Percentiles rank a stretch among this genome's conserved stretches.
phyloP scores from a whole-genome alignment of 1,284 basidiomycete species.

The Megacollybia platyphylla region DNA sequence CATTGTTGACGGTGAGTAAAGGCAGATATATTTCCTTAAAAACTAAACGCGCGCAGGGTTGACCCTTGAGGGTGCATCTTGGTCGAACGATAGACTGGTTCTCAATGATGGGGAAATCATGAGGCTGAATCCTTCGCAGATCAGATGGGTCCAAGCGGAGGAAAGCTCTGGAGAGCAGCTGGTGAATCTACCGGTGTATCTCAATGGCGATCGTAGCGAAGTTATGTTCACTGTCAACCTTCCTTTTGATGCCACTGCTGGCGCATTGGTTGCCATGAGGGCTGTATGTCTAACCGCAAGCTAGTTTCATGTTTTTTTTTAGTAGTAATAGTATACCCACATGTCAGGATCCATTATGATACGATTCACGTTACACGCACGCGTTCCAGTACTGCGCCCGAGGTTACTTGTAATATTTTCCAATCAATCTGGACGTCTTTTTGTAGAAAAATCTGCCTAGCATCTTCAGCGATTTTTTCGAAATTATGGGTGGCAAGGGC shows the following conservation, averaged over 20 bases:
- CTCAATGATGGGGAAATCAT: slow-evolving; percentile 78
- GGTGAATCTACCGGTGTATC: slow-evolving; percentile 83
- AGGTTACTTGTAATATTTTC: slow-evolving; percentile 58
- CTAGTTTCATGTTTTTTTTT: background rate
- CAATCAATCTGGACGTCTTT: slow-evolving; percentile 75
- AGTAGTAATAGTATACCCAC: background rate
- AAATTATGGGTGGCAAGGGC: slow-evolving; percentile 87
- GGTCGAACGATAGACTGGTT: slow-evolving; percentile 51
- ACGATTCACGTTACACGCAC: background rate
- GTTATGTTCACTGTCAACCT: slow-evolving; percentile 81
- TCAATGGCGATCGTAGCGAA: slow-evolving; percentile 83
- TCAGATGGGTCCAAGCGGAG: slow-evolving; percentile 74
- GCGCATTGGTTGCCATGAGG: slow-evolving; percentile 61
- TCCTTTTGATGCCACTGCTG: slow-evolving; percentile 56
- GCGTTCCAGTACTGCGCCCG: slow-evolving; percentile 30
- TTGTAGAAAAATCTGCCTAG: slow-evolving; percentile 59
- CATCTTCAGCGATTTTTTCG: slow-evolving; percentile 74
- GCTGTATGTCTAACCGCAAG: slow-evolving; percentile 71
- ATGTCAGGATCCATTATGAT: background rate
- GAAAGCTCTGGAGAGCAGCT: slow-evolving; percentile 25
- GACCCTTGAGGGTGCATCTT: slow-evolving; percentile 75
- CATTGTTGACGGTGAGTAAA: slow-evolving; percentile 66
- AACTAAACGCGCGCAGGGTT: slow-evolving; percentile 41
- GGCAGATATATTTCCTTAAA: slow-evolving; percentile 1
- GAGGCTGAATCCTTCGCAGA: slow-evolving; percentile 64